phyloP scores from a whole-genome alignment of 768 basidiomycete genomes.

The Paxillus involutus region DNA sequence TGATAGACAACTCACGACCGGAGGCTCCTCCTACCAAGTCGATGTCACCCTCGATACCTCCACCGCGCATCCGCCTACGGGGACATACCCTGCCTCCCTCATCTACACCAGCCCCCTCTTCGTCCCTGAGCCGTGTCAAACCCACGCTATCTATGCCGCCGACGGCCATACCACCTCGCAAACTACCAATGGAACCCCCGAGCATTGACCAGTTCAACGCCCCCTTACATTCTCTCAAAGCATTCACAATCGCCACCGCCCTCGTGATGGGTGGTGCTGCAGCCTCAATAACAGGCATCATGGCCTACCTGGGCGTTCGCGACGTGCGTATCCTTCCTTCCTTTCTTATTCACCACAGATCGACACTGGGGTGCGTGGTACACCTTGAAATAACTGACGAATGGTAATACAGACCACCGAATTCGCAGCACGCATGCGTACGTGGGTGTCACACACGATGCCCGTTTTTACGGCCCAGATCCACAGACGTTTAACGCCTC shows the following conservation, averaged over 20 bases:
- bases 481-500: constrained; percentile 40
- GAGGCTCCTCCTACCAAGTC: neutral
- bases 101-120: neutral
- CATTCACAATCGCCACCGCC: constrained; percentile 64
- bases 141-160: neutral
- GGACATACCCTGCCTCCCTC: neutral
- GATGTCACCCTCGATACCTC: neutral
- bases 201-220: constrained; percentile 42
- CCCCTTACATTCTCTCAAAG: constrained; percentile 57
- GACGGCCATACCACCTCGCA: no score
- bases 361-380: neutral
- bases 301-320: constrained; percentile 51
- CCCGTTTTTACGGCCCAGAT: constrained; percentile 53
- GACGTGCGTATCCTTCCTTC: constrained; percentile 38
- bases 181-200: neutral
- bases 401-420: constrained; percentile 46
- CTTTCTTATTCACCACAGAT: neutral
- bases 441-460: constrained; percentile 43
- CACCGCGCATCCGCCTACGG: neutral
- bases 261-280: constrained; percentile 52
- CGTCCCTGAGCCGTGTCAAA: neutral
- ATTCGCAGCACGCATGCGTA: constrained; percentile 60
- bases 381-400: neutral
- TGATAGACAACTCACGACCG: neutral
- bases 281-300: constrained; percentile 46